Conservation (phyloP, 305 asterid genomes). For the Solanum hybrid region DNA sequence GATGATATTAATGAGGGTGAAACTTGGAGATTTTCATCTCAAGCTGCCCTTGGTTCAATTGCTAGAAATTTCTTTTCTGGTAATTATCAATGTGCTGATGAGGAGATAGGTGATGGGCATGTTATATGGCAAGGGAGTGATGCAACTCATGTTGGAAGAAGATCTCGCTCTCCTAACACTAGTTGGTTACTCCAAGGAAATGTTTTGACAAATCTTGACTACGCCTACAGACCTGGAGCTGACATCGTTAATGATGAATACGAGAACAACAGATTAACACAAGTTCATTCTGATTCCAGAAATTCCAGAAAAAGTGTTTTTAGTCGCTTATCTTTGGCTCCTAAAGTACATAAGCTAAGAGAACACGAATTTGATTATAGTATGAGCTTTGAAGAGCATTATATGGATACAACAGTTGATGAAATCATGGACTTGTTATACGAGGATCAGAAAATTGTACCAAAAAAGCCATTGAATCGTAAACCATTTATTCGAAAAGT, state of each 20-base stretch:
- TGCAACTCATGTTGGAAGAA: conserved; percentile 12
- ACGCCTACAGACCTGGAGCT: conserved; percentile 1
- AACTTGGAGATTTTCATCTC: conserved; percentile 6
- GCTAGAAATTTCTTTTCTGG: conserved; percentile 16
- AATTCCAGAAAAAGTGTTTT: conserved; percentile 50
- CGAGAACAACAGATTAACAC: conserved; percentile 13
- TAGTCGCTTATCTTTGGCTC: conserved; percentile 39
- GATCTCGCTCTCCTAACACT: conserved; percentile 9
- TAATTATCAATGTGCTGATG: conserved; percentile 5
- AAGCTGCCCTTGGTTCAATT: conserved; percentile 14
- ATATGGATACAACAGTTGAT: conserved; percentile 43
- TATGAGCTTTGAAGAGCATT: conserved; percentile 9
- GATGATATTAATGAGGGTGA: conserved; percentile 13
- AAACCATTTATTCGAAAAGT: conserved; percentile 15
- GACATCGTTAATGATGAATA: conserved; percentile 7
- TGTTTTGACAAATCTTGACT: conserved; percentile 20
- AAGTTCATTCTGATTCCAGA: conserved; percentile 17
- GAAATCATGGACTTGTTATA: conserved; percentile 52
- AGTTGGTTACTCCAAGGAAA: conserved; percentile 15
- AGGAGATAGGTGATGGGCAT: conserved; percentile 18
- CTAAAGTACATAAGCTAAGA: conserved; percentile 3
- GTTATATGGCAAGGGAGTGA: conserved; percentile 17
- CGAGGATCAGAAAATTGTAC: conserved; percentile 17
- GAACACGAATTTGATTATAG: conserved; percentile 15
- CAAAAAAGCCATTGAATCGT: conserved; percentile 17